Evolutionary conservation across 306 rosid species (phyloP).

Genomic region (Benincasa hispida): DNA sequence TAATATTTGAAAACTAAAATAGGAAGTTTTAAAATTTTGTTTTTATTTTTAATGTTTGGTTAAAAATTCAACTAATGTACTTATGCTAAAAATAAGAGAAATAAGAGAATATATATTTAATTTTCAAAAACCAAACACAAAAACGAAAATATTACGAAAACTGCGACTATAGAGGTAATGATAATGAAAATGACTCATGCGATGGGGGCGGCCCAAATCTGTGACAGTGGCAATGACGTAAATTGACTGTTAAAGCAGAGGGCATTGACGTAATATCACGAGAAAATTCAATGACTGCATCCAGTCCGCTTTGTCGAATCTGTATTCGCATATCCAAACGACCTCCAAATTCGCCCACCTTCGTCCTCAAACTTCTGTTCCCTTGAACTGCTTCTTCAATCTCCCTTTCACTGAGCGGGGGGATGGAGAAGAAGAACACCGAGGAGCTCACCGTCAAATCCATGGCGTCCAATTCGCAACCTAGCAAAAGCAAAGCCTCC

Average conservation of each 20-base stretch:
- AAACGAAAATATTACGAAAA: too few relatives aligned
- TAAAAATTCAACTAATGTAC: too few relatives aligned
- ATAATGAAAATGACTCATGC: too few relatives aligned
- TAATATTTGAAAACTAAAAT: too few relatives aligned
- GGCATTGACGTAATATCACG: neutral
- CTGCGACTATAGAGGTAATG: too few relatives aligned
- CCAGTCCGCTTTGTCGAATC: neutral
- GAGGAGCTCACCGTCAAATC: constrained; percentile 17
- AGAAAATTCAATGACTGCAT: neutral
- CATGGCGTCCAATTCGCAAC: constrained; percentile 11
- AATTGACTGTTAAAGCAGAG: neutral
- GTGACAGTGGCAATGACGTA: neutral
- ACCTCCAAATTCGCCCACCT: neutral
- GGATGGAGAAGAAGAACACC: constrained; percentile 22
- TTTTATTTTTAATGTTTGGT: too few relatives aligned
- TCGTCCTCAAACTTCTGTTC: neutral
- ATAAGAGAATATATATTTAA: too few relatives aligned
- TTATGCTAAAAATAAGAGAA: too few relatives aligned
- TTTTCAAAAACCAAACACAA: too few relatives aligned
- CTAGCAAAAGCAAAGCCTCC: constrained; percentile 10
- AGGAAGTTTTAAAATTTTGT: too few relatives aligned
- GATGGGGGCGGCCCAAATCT: too few relatives aligned
- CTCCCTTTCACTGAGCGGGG: neutral
- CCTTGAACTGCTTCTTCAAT: neutral
- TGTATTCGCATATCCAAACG: neutral